Base-by-base conservation (phyloP, 495 filamentous ascomycete species). In the Talaromyces liani region DNA sequence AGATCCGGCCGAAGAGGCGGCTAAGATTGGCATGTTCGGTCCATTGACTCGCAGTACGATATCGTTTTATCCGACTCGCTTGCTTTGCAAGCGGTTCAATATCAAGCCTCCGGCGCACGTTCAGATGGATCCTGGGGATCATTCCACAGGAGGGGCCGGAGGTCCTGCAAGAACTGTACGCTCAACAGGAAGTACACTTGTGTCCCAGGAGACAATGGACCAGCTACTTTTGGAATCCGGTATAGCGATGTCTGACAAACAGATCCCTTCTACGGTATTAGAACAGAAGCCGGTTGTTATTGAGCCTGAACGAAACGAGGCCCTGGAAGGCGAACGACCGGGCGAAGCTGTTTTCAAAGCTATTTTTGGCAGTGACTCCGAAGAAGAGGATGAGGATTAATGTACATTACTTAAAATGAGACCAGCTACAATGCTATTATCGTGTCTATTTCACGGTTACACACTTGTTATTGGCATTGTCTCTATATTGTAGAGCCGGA, bases 11-110 rank as follows among this genome's bases (percentile, higher is more conserved):
- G 90, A 91, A 64, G 86, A 90, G 66, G 94, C 94, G 5, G 94
- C 94, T n/a, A 88, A 83, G 64, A 71, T 97, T 67, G 92, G 92
- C 27, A 96, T 98, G 92, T 98, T 91, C 73, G 94, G 94, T 0
- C 82, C 86, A 2, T 82, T 97, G 85, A 98, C 94, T 3, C 79
- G 94, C 54, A 85, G 80, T 6, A 77, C 79, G 1, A 64, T 82
- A n/a, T 82, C 86, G 6, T 97, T 96, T 69, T 89, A 87, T 70
- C 94, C 95, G 12, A 86, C 89, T 8, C 80, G 92, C 58, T 73
- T 98, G 49, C 73, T 98, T 33, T 98, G 94, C 76, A 98, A 98
- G 74, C 81, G 94, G 20, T 97, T 98, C 68, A 91, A 91, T 67
- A 87, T 98, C 12, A 85, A 83, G 67, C 87, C 90, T 0, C 91